Evolutionary conservation across 2,329 filamentous ascomycete genomes (phyloP), one percentile per base, ranked within the genome.

Genomic region (Thermothelomyces thermophilus): DNA sequence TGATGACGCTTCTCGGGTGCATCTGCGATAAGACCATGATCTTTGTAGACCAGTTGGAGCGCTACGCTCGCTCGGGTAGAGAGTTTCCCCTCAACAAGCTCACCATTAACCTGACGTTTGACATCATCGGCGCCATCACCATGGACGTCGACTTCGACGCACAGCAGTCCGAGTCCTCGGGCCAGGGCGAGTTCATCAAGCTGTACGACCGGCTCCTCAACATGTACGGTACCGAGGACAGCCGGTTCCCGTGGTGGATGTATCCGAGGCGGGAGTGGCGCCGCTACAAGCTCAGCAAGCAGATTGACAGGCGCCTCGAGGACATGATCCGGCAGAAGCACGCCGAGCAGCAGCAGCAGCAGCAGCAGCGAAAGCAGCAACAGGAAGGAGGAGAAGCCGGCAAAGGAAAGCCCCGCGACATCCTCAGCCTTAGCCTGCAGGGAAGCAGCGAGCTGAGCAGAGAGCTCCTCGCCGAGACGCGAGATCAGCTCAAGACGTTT

Each of bases 401-500:
- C 37, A 41, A 44, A 14, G 11, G 20, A 16, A 45, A 31, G 17
- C 56, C 56, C 1, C 63, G 66, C 40, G 67, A 64, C 44, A 58
- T 71, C 5, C 57, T 70, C 17, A 58, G 60, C 1, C 58, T 71
- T 2, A 64, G 63, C 20, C 57, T 70, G 3, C 60, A 63, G 22
- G 63, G 61, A 17, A 56, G 46, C 2, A 56, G 63, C 2, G 31
- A 52, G 0, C 53, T 69, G 22, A 63, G 61, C n/a, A 51, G 57
- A 0, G 53, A 60, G 5, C 44, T 66, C 10, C 31, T 70, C 11
- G 33, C 60, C 14, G 55, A 61, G 34, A 67, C 65, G 3, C 62
- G 60, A 31, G 65, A 69, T 46, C 67, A 70, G 52, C 54, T 72
- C 28, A 67, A 66, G 44, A 64, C 65, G 0, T 71, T 72, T 53